Evolutionary conservation across 164 flowering plant genomes (phyloP).

Genomic region (Stephania cephalantha): DNA sequence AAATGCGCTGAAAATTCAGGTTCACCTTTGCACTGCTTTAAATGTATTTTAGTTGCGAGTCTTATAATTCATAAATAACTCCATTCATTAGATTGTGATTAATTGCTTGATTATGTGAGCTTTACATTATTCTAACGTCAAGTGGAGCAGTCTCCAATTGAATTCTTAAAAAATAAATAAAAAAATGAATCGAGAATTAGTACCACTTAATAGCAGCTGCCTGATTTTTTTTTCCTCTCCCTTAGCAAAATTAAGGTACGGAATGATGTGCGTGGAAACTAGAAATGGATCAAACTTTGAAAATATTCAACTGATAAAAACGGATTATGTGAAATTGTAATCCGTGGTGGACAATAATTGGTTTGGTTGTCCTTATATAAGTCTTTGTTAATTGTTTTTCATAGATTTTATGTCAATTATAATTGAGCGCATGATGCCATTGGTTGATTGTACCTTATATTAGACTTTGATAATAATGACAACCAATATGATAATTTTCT

Average conservation of each 20-base stretch:
- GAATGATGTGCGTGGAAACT: not conserved
- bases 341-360: too few species aligned
- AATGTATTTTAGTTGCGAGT: not conserved
- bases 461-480: not conserved
- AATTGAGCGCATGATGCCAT: not conserved
- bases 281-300: not conserved
- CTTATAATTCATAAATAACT: not conserved
- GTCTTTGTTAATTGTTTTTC: not conserved
- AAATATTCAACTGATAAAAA: not conserved
- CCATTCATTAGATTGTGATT: not conserved
- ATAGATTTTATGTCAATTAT: not conserved
- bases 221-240: not conserved
- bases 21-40: constrained; percentile 12
- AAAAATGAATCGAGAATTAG: too few species aligned
- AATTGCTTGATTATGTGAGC: not conserved
- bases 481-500: not conserved
- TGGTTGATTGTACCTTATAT: not conserved
- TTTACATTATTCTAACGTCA: not conserved
- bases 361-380: too few species aligned
- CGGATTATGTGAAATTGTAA: not conserved
- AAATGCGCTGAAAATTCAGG: constrained; percentile 94
- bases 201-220: not conserved
- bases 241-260: not conserved
- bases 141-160: not conserved
- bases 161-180: not conserved